Evolutionary conservation across 768 basidiomycete genomes (phyloP), one percentile per base, ranked within the genome.

Genomic region (Saitozyma sp.): DNA sequence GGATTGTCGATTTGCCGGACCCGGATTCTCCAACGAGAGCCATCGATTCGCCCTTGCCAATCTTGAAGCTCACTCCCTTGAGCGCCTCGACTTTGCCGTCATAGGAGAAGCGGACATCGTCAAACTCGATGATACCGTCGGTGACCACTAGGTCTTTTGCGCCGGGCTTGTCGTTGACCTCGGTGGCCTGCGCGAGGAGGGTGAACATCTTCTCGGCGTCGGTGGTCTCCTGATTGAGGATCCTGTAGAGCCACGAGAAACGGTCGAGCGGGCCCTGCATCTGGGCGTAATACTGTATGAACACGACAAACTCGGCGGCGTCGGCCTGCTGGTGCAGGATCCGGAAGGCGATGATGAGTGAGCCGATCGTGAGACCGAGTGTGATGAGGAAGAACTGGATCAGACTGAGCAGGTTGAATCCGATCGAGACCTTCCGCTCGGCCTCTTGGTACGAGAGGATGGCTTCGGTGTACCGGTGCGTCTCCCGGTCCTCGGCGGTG

Each of bases 11-110:
- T 78, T 92, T 94, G 11, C 91, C 88, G 2, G 88, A 83, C 0
- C 90, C 91, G 2, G 87, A 87, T 73, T 89, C 87, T 19, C 89
- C 92, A 13, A 98, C 91, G 19, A 97, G 84, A 0, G 94, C 95
- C 17, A 96, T 92, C 13, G 90, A 88, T 6, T 87, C 86, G 6
- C 90, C 89, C 73, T 89, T 90, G 0, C 90, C 89, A 17, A 97
- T 88, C 70, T 86, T 89, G 84, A 97, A 97, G 1, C 88, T 90
- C 45, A 97, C 85, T 39, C 86, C 85, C 63, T 87, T 84, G 14
- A 97, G 83, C 0, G 89, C 64, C 84, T 85, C 69, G 20, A 77
- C 67, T 58, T 81, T 78, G 19, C 73, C 78, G 51, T 78, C 75
- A 78, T 96, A 95, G 4, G 89, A 88, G 80, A 97, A 93, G 68